A percentile compares a stretch with the other conserved stretches of the same genome.
These are phyloP conservation scores for Rhizopogon salebrosus DNA, from an alignment of 768 basidiomycete genomes.

Conservation along the genomic window DNA sequence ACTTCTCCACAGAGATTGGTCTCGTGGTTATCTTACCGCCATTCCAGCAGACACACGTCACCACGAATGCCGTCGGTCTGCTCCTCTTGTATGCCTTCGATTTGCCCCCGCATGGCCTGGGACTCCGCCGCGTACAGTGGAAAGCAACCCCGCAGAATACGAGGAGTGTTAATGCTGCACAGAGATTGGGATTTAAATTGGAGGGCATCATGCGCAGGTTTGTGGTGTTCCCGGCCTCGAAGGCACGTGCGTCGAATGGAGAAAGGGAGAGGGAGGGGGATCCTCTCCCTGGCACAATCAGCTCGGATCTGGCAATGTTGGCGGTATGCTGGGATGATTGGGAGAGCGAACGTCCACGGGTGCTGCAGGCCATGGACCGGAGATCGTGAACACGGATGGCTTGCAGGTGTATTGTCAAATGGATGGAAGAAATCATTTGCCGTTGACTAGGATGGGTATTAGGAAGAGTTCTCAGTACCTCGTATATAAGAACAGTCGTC, in stretches of 20 bases:
- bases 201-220: conserved; percentile 48
- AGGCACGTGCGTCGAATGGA: conserved; percentile 31
- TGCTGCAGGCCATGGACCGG: conserved; percentile 6
- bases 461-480: too few species aligned
- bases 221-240: conserved; percentile 45
- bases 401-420: too few species aligned
- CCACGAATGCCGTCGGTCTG: conserved; percentile 47
- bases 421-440: not conserved
- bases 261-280: conserved; percentile 25
- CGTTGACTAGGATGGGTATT: not conserved
- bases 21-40: conserved; percentile 47
- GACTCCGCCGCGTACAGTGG: conserved; percentile 61
- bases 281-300: conserved; percentile 16
- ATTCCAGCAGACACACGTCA: conserved; percentile 63
- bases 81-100: conserved; percentile 45
- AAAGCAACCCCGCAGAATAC: conserved; percentile 45
- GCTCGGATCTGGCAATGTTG: conserved; percentile 34
- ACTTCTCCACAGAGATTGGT: conserved; percentile 51
- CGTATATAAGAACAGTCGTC: not conserved
- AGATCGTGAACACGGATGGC: not conserved
- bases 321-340: conserved; percentile 39
- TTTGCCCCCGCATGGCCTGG: conserved; percentile 39
- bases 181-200: conserved; percentile 52
- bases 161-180: conserved; percentile 44
- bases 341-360: conserved; percentile 10